Conservation (phyloP, 495 filamentous ascomycete genomes). For the Aspergillus hancockii region DNA sequence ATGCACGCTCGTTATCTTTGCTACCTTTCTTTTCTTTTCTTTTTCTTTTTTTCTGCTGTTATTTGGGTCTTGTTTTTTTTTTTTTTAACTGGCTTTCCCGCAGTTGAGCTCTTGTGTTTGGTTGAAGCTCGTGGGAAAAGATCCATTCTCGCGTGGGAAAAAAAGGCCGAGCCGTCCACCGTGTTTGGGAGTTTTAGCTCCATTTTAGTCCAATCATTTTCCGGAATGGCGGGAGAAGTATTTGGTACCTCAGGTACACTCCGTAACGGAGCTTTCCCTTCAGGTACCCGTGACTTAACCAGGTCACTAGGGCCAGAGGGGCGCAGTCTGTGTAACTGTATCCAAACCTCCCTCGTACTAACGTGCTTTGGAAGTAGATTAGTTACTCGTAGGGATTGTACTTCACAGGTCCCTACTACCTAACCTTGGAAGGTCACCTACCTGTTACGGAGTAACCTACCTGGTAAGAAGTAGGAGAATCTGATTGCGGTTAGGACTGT, state of each 20-base stretch:
- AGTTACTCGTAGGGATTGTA: no score
- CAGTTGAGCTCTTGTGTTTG: background rate
- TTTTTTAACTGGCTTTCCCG: background rate
- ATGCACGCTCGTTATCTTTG: background rate
- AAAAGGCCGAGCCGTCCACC: constrained; percentile 15
- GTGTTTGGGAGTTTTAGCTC: background rate
- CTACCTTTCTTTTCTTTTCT: constrained; percentile 3
- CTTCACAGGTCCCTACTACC: no score
- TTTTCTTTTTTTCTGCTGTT: background rate
- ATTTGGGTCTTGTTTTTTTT: background rate
- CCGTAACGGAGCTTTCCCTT: background rate
- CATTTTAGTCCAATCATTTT: background rate
- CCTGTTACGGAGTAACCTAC: no score
- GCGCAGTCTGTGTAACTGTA: background rate
- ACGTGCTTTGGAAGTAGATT: no score
- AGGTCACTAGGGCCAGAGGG: background rate
- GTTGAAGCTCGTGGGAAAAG: constrained; percentile 14
- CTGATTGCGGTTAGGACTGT: no score
- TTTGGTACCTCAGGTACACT: background rate
- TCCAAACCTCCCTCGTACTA: no score
- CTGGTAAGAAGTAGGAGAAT: no score
- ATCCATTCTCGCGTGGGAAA: constrained; percentile 23
- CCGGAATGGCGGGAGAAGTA: background rate
- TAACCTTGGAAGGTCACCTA: no score
- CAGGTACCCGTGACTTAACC: constrained; percentile 2